A percentile compares a stretch with the other conserved stretches of the same genome.
These are phyloP conservation scores for Wickerhamomyces silvicola DNA, from an alignment of 805 yeast species.

Conservation along the genomic window DNA sequence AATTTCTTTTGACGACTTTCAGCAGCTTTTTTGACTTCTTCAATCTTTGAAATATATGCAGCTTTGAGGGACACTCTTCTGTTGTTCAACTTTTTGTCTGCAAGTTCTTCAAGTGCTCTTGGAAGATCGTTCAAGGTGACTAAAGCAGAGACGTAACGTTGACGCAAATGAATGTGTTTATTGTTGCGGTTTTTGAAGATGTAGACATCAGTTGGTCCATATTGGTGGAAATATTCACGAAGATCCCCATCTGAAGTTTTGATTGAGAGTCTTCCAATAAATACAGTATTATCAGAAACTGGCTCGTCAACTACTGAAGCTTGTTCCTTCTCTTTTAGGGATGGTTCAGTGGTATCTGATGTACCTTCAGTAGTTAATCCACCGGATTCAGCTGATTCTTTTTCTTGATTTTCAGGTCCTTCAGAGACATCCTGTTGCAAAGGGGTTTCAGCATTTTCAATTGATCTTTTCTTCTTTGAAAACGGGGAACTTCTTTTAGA, in stretches of 20 bases:
- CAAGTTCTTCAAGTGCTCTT: constrained; percentile 35
- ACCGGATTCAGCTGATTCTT: background rate
- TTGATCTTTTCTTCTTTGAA: constrained; percentile 3
- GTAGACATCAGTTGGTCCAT: constrained; percentile 40
- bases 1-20: constrained; percentile 14
- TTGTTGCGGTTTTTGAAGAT: constrained; percentile 35
- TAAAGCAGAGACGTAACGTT: constrained; percentile 43
- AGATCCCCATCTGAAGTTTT: constrained; percentile 38
- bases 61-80: constrained; percentile 30
- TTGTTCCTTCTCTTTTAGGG: background rate
- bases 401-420: background rate
- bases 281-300: constrained; percentile 40
- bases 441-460: background rate
- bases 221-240: constrained; percentile 37
- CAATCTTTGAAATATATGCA: constrained; percentile 36
- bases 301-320: constrained; percentile 2
- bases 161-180: constrained; percentile 24
- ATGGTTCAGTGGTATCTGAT: background rate
- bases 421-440: background rate
- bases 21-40: constrained; percentile 37
- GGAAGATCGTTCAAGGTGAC: constrained; percentile 38
- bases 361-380: background rate
- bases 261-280: constrained; percentile 34
- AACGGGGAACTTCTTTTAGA: constrained; percentile 9
- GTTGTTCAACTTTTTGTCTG: constrained; percentile 31